Base-by-base conservation (phyloP, 2,329 filamentous ascomycete genomes). In the Metarhizium humberi region DNA sequence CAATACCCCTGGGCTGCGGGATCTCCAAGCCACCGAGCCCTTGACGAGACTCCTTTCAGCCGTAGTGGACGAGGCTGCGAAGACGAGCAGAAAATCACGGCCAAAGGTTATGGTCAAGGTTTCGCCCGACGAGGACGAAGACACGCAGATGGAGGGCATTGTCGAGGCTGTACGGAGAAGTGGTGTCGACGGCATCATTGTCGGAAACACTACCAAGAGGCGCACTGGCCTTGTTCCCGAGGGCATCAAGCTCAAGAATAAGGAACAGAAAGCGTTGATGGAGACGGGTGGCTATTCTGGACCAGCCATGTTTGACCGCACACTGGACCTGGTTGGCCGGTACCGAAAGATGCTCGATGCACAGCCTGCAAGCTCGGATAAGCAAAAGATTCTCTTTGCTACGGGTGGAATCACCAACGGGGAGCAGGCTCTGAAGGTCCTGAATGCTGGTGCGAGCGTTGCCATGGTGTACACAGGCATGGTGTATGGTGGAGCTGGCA, bases 131-230 rank as follows among this genome's bases (percentile, higher is more conserved):
- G 94, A 97, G 73, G 90, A 96, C 68, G 84, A 87, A 20, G 85
- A 91, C 53, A 77, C 84, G 55, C 91, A 99, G 68, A 82, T 99
- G 58, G 80, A 86, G 46, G 94, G 92, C 8, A 95, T 99, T 55
- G 92, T 90, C 58, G 82, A 91, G 62, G 92, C 92, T 0, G 85
- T 96, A 13, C 87, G 84, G 76, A 77, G 78, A 61, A 90, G 88
- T 57, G 92, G 92, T 6, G 92, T 97, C 2, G 92, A 96, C 63
- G 94, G 94, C 32, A 84, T 99, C 40, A 96, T 99, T 59, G 92
- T 99, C 4, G 94, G 92, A 11, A 99, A 99, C 75, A 99, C 94
- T 0, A 99, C 94, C 3, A 95, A 94, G 73, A 82, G 86, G 60
- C 80, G 94, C 47, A 80, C 85, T 0, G 85, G 84, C 3, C 74